Base-by-base conservation (phyloP, 2,329 filamentous ascomycete genomes). In the Fusarium papillatum region DNA sequence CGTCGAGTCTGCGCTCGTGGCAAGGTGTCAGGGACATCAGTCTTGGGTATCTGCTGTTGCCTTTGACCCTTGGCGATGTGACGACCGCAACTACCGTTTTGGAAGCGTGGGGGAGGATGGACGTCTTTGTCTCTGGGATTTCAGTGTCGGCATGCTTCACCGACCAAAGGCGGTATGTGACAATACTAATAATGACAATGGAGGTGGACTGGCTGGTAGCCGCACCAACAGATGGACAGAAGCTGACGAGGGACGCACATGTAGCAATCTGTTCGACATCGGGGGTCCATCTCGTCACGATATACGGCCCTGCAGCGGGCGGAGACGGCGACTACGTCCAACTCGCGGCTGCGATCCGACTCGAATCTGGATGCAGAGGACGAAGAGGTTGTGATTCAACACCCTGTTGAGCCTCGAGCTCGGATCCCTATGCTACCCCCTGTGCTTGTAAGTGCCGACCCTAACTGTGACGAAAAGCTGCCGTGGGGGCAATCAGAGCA, bases 61-160 rank as follows among this genome's bases (percentile, higher is more conserved):
- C 5, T 99, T 98, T 82, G 97, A 99, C 82, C 95, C 95, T 0
- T 99, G 97, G 97, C 91, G 96, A 74, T 99, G 97, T 81, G 97
- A 99, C 81, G 95, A 98, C 82, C 92, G 94, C 78, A 98, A 95
- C 79, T 99, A 99, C 84, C 92, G 97, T 2, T 98, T 99, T 80
- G 97, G 97, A 36, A 98, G 95, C 80, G 96, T 99, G 1, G 97
- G 96, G 17, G 96, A 98, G 82, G 97, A 99, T 82, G 95, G 96
- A 79, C 90, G 95, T 69, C 87, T 99, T 22, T 91, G 98, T 70
- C 87, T 99, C 16, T 99, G 97, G 97, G 97, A 99, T 86, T 99
- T 99, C 83, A 98, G 93, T 76, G 95, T 98, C 50, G 95, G 95
- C 78, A 98, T 98, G 96, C 88, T 99, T 79, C 95, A 97, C 84